These are phyloP conservation scores for Citrus sinensis DNA, from an alignment of 345 rosid genomes.

Conservation along the genomic window DNA sequence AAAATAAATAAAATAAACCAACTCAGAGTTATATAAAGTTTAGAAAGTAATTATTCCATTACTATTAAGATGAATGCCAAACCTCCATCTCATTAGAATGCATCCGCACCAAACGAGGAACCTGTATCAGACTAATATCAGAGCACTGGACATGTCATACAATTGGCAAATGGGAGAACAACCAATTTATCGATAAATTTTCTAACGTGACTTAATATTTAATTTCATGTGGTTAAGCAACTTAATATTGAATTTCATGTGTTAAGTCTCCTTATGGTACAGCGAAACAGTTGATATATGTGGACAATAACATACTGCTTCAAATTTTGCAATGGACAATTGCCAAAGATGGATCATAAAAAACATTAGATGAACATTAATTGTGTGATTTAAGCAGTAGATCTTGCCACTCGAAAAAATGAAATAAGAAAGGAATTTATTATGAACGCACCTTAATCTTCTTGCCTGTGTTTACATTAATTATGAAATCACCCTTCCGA, in stretches of 20 bases:
- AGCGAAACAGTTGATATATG: neutral
- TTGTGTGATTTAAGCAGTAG: neutral
- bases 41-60: neutral
- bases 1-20: neutral
- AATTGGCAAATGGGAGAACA: neutral
- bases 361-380: neutral
- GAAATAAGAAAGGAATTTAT: neutral
- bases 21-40: neutral
- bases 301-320: neutral
- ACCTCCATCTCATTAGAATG: constrained; percentile 99
- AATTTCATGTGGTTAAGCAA: neutral
- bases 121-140: constrained; percentile 40
- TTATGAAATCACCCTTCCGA: constrained; percentile 87
- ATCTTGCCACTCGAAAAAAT: neutral
- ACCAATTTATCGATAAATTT: neutral
- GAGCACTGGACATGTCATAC: neutral
- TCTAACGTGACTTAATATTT: neutral
- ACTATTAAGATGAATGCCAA: constrained; percentile 9
- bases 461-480: constrained; percentile 91
- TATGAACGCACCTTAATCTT: constrained; percentile 69
- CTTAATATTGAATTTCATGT: too few species aligned
- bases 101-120: constrained; percentile 95
- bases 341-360: constrained; percentile 1
- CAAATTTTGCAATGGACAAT: neutral
- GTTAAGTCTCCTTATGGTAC: neutral